phyloP scores from a whole-genome alignment of 2,329 filamentous ascomycete species.

The Aureobasidium namibiae region DNA sequence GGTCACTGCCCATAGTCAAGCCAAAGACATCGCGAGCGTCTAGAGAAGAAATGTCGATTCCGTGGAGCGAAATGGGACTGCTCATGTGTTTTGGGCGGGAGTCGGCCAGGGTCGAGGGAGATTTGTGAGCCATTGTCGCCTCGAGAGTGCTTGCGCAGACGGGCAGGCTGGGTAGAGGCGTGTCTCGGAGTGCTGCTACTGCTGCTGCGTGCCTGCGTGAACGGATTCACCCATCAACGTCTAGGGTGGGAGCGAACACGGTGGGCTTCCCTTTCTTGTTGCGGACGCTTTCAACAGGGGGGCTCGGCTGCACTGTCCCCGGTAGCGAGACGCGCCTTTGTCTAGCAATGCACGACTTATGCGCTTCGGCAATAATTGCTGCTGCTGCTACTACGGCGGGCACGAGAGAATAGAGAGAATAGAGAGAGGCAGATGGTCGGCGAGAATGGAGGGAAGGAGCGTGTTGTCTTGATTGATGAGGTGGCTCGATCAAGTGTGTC shows the following conservation, averaged over 20 bases:
- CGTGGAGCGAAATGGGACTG: constrained; percentile 28
- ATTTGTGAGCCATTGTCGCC: constrained; percentile 2
- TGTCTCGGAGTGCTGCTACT: background rate
- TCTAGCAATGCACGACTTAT: background rate
- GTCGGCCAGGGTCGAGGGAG: background rate
- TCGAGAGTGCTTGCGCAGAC: background rate
- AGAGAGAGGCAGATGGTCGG: background rate
- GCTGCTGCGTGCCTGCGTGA: background rate
- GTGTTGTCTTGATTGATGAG: background rate
- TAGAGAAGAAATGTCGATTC: constrained; percentile 29
- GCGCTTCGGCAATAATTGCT: background rate
- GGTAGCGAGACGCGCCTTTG: background rate
- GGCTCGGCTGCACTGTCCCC: background rate
- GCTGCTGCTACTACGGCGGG: background rate
- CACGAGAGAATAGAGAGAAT: background rate
- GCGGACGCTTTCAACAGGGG: constrained; percentile 1
- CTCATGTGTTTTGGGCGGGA: constrained; percentile 15
- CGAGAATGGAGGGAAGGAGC: background rate
- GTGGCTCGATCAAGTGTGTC: background rate
- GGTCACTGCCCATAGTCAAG: constrained; percentile 18
- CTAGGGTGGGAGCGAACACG: background rate
- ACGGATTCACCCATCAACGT: constrained; percentile 4
- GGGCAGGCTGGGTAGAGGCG: background rate
- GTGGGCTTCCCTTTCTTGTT: background rate
- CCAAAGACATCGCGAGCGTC: constrained; percentile 20